Conservation (phyloP, 106 monocot species). For the Acorus gramineus region DNA sequence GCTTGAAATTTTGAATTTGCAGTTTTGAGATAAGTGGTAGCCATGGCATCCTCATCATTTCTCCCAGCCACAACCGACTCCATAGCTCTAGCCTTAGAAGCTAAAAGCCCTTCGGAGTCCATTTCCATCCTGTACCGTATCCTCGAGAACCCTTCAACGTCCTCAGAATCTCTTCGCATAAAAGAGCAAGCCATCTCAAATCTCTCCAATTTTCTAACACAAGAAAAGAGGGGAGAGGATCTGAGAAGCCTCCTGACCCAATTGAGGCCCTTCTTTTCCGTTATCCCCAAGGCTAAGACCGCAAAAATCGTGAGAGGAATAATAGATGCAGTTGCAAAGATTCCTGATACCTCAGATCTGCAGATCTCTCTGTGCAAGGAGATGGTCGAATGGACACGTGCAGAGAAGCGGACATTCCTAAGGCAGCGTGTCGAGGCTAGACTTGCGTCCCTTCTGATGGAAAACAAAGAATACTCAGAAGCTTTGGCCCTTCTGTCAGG, state of each 20-base stretch:
- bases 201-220: conserved; percentile 58
- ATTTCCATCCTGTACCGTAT: conserved; percentile 66
- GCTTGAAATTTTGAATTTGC: too few relatives aligned
- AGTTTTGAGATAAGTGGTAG: neutral
- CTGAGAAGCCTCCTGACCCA: conserved; percentile 65
- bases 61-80: conserved; percentile 87
- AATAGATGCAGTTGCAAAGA: conserved; percentile 76
- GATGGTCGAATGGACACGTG: conserved; percentile 82
- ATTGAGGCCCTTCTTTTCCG: conserved; percentile 59
- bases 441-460: conserved; percentile 78
- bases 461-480: conserved; percentile 73
- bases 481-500: conserved; percentile 60
- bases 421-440: conserved; percentile 84
- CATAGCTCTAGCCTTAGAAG: conserved; percentile 64
- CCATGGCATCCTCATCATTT: conserved; percentile 45
- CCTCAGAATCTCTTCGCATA: conserved; percentile 65
- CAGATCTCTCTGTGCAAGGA: conserved; percentile 87
- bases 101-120: conserved; percentile 44
- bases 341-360: conserved; percentile 61
- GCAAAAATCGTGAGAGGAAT: conserved; percentile 76
- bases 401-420: conserved; percentile 86
- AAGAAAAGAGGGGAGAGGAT: conserved; percentile 69
- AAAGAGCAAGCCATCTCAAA: conserved; percentile 82
- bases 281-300: conserved; percentile 86
- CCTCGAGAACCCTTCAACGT: conserved; percentile 62